Conservation (phyloP, 2,329 filamentous ascomycete species). For the Xenosphaeropsis pyriputrescens region DNA sequence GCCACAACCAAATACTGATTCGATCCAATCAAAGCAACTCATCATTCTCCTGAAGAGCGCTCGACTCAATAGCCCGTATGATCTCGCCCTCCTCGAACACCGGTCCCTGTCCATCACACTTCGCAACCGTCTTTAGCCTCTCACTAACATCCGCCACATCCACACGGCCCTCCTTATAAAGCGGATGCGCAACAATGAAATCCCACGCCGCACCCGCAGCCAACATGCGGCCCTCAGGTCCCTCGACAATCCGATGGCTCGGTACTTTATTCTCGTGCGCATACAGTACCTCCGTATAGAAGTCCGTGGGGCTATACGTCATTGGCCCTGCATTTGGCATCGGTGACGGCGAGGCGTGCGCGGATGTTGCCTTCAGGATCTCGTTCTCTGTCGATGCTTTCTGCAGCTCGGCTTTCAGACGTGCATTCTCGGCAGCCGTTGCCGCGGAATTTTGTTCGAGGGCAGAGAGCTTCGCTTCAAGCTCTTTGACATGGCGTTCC, state of each 20-base stretch:
- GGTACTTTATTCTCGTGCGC: conserved; percentile 46
- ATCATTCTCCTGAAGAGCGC: conserved; percentile 63
- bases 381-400: conserved; percentile 84
- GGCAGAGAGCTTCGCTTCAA: conserved; percentile 69
- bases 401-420: conserved; percentile 70
- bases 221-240: conserved; percentile 47
- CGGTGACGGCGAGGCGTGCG: conserved; percentile 24
- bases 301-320: conserved; percentile 58
- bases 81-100: conserved; percentile 74
- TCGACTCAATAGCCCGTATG: conserved; percentile 59
- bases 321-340: conserved; percentile 46
- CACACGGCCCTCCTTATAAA: conserved; percentile 63
- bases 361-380: conserved; percentile 70
- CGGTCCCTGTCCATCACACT: conserved; percentile 77
- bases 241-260: conserved; percentile 54
- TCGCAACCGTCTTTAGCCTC: conserved; percentile 56
- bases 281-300: conserved; percentile 48
- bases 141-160: conserved; percentile 75
- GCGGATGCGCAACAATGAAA: conserved; percentile 65
- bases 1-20: background rate
- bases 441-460: conserved; percentile 62
- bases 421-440: conserved; percentile 72
- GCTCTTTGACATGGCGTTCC: conserved; percentile 83
- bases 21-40: conserved; percentile 44
- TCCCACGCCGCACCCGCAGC: conserved; percentile 80